phyloP scores from a whole-genome alignment of 148 eudicot genomes.

The Cornus kousa region DNA sequence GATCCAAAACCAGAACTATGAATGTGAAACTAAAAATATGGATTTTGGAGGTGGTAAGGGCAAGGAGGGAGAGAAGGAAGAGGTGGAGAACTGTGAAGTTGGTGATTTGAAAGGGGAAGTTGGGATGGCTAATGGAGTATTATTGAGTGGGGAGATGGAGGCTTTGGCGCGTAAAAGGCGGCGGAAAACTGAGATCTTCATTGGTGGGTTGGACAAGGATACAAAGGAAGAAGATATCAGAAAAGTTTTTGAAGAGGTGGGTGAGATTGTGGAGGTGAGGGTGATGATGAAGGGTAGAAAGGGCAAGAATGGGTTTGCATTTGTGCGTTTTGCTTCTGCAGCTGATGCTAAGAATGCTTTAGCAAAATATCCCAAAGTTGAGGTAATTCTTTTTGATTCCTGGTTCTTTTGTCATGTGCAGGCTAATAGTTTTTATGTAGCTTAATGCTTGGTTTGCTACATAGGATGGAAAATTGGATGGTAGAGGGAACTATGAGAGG shows the following conservation, averaged over 20 bases:
- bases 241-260: conserved; percentile 47
- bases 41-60: conserved; percentile 16
- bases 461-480: too few relatives aligned
- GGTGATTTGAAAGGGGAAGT: conserved; percentile 20
- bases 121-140: conserved; percentile 18
- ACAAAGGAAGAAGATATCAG: conserved; percentile 61
- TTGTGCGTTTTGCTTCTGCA: conserved; percentile 51
- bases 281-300: conserved; percentile 33
- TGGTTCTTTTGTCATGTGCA: background rate
- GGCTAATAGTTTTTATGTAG: background rate
- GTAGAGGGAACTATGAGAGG: too few relatives aligned
- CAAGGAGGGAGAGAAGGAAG: conserved; percentile 20
- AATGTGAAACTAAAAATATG: conserved; percentile 13
- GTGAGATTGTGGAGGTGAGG: conserved; percentile 52
- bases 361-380: conserved; percentile 43
- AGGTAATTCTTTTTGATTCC: conserved; percentile 36
- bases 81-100: conserved; percentile 19
- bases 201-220: conserved; percentile 60
- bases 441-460: too few relatives aligned
- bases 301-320: conserved; percentile 59
- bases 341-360: conserved; percentile 60
- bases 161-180: conserved; percentile 55
- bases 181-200: conserved; percentile 56
- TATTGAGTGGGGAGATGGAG: conserved; percentile 54
- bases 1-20: conserved; percentile 2